These are phyloP conservation scores for Colletotrichum musae DNA, from an alignment of 2,329 filamentous ascomycete species.

Conservation along the genomic window DNA sequence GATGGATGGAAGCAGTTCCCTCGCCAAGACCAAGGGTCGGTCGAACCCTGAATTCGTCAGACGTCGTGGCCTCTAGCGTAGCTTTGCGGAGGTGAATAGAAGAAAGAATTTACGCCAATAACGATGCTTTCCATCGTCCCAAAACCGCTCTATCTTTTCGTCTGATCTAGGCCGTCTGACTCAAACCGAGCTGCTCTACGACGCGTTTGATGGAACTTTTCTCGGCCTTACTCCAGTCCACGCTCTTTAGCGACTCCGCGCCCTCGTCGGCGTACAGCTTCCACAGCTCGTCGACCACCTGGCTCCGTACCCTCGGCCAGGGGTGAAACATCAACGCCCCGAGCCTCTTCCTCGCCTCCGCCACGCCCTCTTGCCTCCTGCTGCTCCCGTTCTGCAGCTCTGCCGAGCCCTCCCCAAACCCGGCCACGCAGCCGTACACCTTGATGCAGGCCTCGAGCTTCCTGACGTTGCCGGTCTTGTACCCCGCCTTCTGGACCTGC, in stretches of 20 bases:
- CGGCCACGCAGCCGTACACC: slow-evolving; percentile 80
- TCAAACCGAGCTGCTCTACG: slow-evolving; percentile 60
- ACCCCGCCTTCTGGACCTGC: slow-evolving; percentile 82
- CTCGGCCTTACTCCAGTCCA: slow-evolving; percentile 71
- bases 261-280: slow-evolving; percentile 53
- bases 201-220: slow-evolving; percentile 60
- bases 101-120: background rate
- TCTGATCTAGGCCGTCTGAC: slow-evolving; percentile 38
- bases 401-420: slow-evolving; percentile 44
- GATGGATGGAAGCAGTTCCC: too few relatives aligned
- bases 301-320: slow-evolving; percentile 79
- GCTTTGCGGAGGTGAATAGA: background rate
- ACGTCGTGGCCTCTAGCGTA: background rate
- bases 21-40: too few relatives aligned
- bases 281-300: slow-evolving; percentile 75
- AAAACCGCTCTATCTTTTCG: background rate
- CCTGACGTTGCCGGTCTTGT: slow-evolving; percentile 85
- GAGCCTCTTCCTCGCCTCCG: slow-evolving; percentile 76
- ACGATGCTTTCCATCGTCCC: background rate
- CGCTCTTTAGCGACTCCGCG: slow-evolving; percentile 59
- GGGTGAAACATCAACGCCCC: slow-evolving; percentile 83
- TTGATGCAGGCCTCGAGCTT: slow-evolving; percentile 86
- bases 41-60: background rate
- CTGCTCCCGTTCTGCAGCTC: slow-evolving; percentile 37
- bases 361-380: slow-evolving; percentile 60